Evolutionary conservation across 371 early-diverging fungal genomes (phyloP).

Genomic region (Dichotomocladium elegans): DNA sequence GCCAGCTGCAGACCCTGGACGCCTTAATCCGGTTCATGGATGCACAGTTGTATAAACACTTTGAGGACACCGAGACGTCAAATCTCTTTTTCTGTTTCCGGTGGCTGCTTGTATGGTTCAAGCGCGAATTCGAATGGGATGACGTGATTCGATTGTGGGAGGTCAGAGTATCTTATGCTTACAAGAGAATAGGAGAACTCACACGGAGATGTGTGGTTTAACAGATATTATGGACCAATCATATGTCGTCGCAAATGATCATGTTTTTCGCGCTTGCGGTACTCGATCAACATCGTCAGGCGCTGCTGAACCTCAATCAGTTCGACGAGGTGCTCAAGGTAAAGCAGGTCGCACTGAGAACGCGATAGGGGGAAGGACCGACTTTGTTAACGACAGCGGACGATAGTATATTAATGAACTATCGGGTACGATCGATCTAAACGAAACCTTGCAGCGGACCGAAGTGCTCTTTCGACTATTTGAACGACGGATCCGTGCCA

Average conservation of each 20-base stretch:
- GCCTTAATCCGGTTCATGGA: slow-evolving; percentile 79
- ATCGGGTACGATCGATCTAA: slow-evolving; percentile 70
- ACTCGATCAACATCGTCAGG: slow-evolving; percentile 75
- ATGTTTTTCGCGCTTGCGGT: slow-evolving; percentile 90
- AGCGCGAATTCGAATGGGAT: slow-evolving; percentile 89
- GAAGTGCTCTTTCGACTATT: slow-evolving; percentile 78
- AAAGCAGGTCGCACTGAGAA: background rate
- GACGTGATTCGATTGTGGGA: slow-evolving; percentile 87
- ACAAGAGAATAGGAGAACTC: background rate
- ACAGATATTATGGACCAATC: slow-evolving; percentile 78
- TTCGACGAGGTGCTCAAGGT: slow-evolving; percentile 92
- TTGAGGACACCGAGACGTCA: slow-evolving; percentile 74
- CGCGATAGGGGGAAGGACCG: background rate
- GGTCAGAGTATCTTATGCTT: too few species aligned
- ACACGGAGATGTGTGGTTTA: background rate
- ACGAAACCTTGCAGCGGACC: slow-evolving; percentile 73
- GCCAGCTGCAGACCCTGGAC: slow-evolving; percentile 73
- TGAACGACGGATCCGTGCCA: slow-evolving; percentile 50
- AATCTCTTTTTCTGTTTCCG: slow-evolving; percentile 93
- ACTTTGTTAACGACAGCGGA: background rate
- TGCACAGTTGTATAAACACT: slow-evolving; percentile 70
- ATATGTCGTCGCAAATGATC: slow-evolving; percentile 74
- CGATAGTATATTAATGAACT: slow-evolving; percentile 85
- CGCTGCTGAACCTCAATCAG: slow-evolving; percentile 67
- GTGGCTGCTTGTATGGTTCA: slow-evolving; percentile 94